A percentile compares a stretch with the other conserved stretches of the same genome.
phyloP scores from a whole-genome alignment of 768 basidiomycete genomes.

The Hygrophorus pudorinus region DNA sequence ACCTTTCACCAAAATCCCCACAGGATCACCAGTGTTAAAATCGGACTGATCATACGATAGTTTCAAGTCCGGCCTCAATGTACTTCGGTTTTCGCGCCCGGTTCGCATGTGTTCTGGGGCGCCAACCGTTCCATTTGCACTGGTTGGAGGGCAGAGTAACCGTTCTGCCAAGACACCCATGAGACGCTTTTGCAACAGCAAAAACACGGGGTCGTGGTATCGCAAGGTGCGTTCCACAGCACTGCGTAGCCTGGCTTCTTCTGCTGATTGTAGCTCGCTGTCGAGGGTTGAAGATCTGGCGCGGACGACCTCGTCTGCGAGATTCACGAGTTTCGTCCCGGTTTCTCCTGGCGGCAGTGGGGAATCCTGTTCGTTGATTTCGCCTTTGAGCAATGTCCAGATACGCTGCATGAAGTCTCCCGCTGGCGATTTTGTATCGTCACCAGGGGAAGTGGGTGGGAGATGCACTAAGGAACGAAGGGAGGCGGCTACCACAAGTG shows the following conservation, averaged over 20 bases:
- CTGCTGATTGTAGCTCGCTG: conserved; percentile 21
- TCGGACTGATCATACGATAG: background rate
- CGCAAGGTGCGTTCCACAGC: conserved; percentile 57
- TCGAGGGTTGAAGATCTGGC: conserved; percentile 26
- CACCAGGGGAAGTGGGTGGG: conserved; percentile 5
- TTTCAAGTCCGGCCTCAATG: background rate
- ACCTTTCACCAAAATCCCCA: conserved; percentile 35
- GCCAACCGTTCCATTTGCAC: conserved; percentile 4
- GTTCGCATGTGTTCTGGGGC: conserved; percentile 21
- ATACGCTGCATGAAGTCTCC: conserved; percentile 45
- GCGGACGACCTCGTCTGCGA: conserved; percentile 65
- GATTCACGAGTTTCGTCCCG: conserved; percentile 50
- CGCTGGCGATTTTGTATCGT: conserved; percentile 3
- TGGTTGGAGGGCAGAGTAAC: conserved; percentile 9
- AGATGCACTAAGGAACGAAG: conserved; percentile 40
- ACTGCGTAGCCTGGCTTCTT: conserved; percentile 44
- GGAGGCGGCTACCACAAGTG: conserved; percentile 53
- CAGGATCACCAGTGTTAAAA: background rate
- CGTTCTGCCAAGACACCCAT: conserved; percentile 27
- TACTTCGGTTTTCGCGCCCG: conserved; percentile 16
- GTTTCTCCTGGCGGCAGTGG: conserved; percentile 12
- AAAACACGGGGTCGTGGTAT: conserved; percentile 55
- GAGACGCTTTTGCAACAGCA: conserved; percentile 51
- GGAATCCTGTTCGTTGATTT: conserved; percentile 35
- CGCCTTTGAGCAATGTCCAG: conserved; percentile 54